Base-by-base conservation (phyloP, 306 rosid species). In the Luffa aegyptiaca region DNA sequence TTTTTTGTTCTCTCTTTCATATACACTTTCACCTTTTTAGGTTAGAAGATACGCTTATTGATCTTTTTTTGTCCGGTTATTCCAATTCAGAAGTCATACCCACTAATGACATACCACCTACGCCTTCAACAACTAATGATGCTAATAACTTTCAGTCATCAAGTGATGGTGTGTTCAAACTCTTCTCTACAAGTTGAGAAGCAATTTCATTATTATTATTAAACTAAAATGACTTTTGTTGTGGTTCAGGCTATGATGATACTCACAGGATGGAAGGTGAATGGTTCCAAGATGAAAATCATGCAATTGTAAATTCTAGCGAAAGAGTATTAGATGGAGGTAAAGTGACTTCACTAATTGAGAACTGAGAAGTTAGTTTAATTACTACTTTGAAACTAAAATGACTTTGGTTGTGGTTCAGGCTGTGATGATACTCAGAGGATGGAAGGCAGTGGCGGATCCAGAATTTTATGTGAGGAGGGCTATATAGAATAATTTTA, bases 21-120 rank as follows among this genome's bases (percentile, higher is more conserved):
- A 20, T 55, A 65, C 46, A 35, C 21, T 65, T 62, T 64, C 59
- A 52, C 48, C 49, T 56, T 56, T 81, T 65, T 85, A 94, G 97
- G 97, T 89, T 94, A 78, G 98, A 94, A 86, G 98, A 91, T 80
- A 94, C 90, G 4, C 96, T 94, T 74, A 92, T 92, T 76, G 91
- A 94, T n/a, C 91, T 94, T 80, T 92, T 89, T 86, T 89, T 90
- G 84, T 89, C 97, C 68, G 92, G 93, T 83, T 88, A 91, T 83
- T 84, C 90, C 80, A 87, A 88, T 79, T 13, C 75, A 74, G 87
- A 73, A 14, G 84, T 77, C 49, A 65, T 70, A 59, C 82, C 76
- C 76, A 79, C 80, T 66, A 89, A 84, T 89, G 88, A 79, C 76
- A 80, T 77, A 26, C n/a, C 75, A 10, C n/a, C 45, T 36, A 35